Percentiles rank a stretch among this genome's conserved stretches.
Conservation (phyloP, 2,329 filamentous ascomycete genomes). For the Epichloe sylvatica region DNA sequence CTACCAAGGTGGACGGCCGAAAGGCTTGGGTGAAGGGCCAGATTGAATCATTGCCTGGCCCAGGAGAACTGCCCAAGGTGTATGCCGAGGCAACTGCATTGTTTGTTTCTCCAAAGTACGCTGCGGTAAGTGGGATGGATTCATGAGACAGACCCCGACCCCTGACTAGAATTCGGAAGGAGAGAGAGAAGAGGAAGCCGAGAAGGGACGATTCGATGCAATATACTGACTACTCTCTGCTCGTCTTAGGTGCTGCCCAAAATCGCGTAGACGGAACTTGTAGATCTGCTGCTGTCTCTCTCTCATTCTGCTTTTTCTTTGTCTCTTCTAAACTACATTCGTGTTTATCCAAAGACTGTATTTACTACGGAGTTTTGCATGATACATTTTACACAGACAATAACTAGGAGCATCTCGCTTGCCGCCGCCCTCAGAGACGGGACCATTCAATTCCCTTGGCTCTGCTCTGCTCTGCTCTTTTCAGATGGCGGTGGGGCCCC, state of each 20-base stretch:
- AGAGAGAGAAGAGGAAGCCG: background rate
- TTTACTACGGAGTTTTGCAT: background rate
- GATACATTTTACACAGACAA: background rate
- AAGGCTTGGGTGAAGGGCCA: conserved; percentile 89
- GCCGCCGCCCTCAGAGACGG: too few species aligned
- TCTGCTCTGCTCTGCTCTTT: background rate
- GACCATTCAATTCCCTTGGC: too few species aligned
- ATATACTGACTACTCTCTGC: background rate
- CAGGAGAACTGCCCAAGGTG: conserved; percentile 47
- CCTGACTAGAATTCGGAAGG: background rate
- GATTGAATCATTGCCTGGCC: conserved; percentile 61
- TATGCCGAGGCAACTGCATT: conserved; percentile 73
- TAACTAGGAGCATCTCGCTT: too few species aligned
- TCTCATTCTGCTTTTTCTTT: background rate
- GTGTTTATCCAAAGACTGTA: background rate
- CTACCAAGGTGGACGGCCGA: conserved; percentile 73
- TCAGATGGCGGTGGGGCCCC: too few species aligned
- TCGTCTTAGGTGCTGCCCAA: background rate
- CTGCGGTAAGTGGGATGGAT: conserved; percentile 42
- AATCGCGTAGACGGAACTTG: background rate
- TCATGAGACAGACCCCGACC: too few species aligned
- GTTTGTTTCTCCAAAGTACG: conserved; percentile 78
- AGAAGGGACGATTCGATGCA: background rate
- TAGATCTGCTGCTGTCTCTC: background rate
- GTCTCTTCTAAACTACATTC: background rate